Evolutionary conservation across 2,329 filamentous ascomycete species (phyloP).

Genomic region (Claviceps monticola): DNA sequence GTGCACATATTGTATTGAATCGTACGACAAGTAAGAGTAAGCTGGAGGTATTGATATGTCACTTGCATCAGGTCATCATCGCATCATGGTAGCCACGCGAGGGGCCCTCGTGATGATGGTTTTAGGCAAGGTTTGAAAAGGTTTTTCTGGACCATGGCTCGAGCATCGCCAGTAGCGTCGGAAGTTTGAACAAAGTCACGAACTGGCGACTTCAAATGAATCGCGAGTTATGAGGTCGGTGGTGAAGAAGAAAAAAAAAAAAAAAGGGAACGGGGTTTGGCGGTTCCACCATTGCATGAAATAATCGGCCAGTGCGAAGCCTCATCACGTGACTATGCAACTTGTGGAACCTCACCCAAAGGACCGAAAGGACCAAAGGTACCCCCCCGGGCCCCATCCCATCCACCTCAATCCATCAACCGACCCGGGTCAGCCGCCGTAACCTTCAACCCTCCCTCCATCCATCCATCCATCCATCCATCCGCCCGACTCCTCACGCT

Average conservation of each 20-base stretch:
- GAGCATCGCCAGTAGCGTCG: constrained; percentile 33
- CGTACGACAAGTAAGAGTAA: neutral
- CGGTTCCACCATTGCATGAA: neutral
- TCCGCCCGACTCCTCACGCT: constrained; percentile 54
- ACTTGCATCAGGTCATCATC: constrained; percentile 55
- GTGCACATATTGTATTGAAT: neutral
- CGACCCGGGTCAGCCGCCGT: constrained; percentile 16
- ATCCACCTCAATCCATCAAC: constrained; percentile 9
- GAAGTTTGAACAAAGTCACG: constrained; percentile 16
- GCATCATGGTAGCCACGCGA: constrained; percentile 50
- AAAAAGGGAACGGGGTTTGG: constrained; percentile 2
- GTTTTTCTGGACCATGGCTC: constrained; percentile 45
- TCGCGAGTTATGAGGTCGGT: constrained; percentile 30
- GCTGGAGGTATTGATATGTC: constrained; percentile 27
- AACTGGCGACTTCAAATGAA: constrained; percentile 23
- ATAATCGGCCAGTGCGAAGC: neutral
- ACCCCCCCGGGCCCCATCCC: no score
- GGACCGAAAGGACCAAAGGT: neutral
- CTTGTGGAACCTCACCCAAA: neutral
- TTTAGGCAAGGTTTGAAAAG: constrained; percentile 47
- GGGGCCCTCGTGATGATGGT: constrained; percentile 57
- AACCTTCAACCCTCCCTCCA: constrained; percentile 18
- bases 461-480: constrained; percentile 35
- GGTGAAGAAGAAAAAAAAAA: constrained; percentile 14
- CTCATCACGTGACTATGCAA: neutral